Evolutionary conservation across 352 stramenopile genomes (phyloP).

Genomic region (Phytophthora fragariaefolia): DNA sequence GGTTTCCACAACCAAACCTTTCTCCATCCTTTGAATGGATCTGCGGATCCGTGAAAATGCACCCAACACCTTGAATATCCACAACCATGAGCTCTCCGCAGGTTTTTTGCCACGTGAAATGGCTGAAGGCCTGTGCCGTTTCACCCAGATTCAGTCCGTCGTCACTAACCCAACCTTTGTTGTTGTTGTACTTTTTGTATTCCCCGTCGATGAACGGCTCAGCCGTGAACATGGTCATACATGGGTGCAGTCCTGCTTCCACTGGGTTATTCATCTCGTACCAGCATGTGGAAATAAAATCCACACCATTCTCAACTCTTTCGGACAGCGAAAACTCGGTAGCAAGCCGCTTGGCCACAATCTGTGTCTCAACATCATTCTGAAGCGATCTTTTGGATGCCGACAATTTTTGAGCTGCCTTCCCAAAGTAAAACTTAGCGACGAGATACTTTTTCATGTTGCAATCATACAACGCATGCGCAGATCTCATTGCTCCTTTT

Average conservation of each 20-base stretch:
- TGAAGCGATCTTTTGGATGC: slow-evolving; percentile 5
- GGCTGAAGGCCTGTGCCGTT: slow-evolving; percentile 49
- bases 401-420: slow-evolving; percentile 12
- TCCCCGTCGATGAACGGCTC: slow-evolving; percentile 45
- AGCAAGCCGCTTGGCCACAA: slow-evolving; percentile 46
- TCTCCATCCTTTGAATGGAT: slow-evolving; percentile 41
- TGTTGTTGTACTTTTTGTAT: slow-evolving; percentile 65
- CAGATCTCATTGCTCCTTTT: slow-evolving; percentile 43
- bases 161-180: slow-evolving; percentile 40
- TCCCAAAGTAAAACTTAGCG: slow-evolving; percentile 47
- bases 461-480: slow-evolving; percentile 44
- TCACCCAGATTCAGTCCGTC: slow-evolving; percentile 15
- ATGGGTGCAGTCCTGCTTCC: slow-evolving; percentile 6
- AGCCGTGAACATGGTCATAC: slow-evolving; percentile 43
- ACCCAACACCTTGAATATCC: slow-evolving; percentile 47
- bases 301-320: slow-evolving; percentile 34
- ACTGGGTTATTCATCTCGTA: slow-evolving; percentile 43
- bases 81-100: slow-evolving; percentile 47
- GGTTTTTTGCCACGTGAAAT: slow-evolving; percentile 51
- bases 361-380: slow-evolving; percentile 49
- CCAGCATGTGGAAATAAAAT: slow-evolving; percentile 56
- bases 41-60: slow-evolving; percentile 55
- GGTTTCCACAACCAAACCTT: slow-evolving; percentile 38
- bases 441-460: slow-evolving; percentile 40
- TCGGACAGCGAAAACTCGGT: slow-evolving; percentile 39